These are phyloP conservation scores for Podospora pseudoanserina DNA, from an alignment of 495 filamentous ascomycete species.

Conservation along the genomic window DNA sequence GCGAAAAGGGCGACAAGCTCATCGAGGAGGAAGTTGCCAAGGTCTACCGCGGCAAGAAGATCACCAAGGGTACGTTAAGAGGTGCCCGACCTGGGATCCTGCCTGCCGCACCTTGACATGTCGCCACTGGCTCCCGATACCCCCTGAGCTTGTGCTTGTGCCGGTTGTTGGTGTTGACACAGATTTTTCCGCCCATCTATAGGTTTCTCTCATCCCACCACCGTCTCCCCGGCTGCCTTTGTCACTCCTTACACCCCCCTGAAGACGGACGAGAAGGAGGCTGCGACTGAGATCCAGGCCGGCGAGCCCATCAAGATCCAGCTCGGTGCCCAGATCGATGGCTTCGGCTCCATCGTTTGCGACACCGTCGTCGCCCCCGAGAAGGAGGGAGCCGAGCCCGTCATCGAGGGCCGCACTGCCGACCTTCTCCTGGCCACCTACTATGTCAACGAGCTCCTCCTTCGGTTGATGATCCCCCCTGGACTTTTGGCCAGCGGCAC, in stretches of 20 bases:
- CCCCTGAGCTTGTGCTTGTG: not conserved
- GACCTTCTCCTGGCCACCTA: conserved; percentile 87
- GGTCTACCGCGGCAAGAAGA: conserved; percentile 98
- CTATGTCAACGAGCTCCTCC: conserved; percentile 91
- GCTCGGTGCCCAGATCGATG: conserved; percentile 95
- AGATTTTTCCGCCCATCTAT: not conserved
- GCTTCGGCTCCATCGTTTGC: conserved; percentile 93
- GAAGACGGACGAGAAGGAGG: conserved; percentile 78
- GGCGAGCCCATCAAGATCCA: conserved; percentile 93
- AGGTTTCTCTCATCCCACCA: conserved; percentile 92
- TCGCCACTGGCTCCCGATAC: conserved; percentile 1
- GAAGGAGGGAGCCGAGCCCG: conserved; percentile 54
- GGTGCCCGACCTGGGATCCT: not conserved
- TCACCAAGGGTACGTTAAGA: conserved; percentile 66
- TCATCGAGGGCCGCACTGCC: conserved; percentile 67
- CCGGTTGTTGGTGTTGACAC: conserved; percentile 7
- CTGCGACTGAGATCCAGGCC: conserved; percentile 68
- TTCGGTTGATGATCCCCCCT: conserved; percentile 85
- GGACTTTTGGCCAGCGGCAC: conserved; percentile 77
- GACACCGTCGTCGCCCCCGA: conserved; percentile 74
- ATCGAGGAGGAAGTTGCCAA: conserved; percentile 90
- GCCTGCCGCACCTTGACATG: not conserved
- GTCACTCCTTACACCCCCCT: conserved; percentile 96
- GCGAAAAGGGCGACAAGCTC: conserved; percentile 91
- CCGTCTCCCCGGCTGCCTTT: conserved; percentile 88